Evolutionary conservation across 139 green algal genomes (phyloP).

Genomic region (Picochlorum costavermella): DNA sequence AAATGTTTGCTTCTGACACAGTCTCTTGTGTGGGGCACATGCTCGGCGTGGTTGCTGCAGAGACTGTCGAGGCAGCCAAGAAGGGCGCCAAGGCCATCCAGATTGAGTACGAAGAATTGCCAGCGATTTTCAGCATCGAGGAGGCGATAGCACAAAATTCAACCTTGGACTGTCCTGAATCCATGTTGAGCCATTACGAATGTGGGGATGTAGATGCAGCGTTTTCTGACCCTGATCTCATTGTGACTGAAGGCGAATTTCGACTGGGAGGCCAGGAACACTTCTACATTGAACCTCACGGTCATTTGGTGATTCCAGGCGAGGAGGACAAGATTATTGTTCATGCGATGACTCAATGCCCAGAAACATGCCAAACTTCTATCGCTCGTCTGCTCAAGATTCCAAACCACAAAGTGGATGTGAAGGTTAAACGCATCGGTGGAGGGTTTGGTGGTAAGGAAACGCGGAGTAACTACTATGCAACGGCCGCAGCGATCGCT

Average conservation of each 20-base stretch:
- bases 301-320: constrained; percentile 59
- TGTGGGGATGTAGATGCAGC: constrained; percentile 29
- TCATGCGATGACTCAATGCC: constrained; percentile 35
- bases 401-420: constrained; percentile 75
- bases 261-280: constrained; percentile 79
- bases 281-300: constrained; percentile 95
- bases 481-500: constrained; percentile 62
- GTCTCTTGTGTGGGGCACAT: constrained; percentile 76
- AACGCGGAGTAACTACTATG: constrained; percentile 69
- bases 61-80: constrained; percentile 48
- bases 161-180: constrained; percentile 29
- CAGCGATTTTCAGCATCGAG: constrained; percentile 76
- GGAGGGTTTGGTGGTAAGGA: constrained; percentile 97
- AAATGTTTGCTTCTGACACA: constrained; percentile 73
- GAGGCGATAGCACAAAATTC: constrained; percentile 61
- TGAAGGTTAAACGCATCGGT: constrained; percentile 82
- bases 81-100: constrained; percentile 56
- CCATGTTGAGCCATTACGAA: constrained; percentile 10
- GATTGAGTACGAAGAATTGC: constrained; percentile 83
- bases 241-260: constrained; percentile 51
- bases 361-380: constrained; percentile 68
- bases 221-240: constrained; percentile 28
- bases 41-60: constrained; percentile 83
- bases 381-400: constrained; percentile 68
- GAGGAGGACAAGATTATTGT: constrained; percentile 9